These are phyloP conservation scores for Salicornia ramosissima DNA, from an alignment of 148 eudicot species.

Conservation along the genomic window DNA sequence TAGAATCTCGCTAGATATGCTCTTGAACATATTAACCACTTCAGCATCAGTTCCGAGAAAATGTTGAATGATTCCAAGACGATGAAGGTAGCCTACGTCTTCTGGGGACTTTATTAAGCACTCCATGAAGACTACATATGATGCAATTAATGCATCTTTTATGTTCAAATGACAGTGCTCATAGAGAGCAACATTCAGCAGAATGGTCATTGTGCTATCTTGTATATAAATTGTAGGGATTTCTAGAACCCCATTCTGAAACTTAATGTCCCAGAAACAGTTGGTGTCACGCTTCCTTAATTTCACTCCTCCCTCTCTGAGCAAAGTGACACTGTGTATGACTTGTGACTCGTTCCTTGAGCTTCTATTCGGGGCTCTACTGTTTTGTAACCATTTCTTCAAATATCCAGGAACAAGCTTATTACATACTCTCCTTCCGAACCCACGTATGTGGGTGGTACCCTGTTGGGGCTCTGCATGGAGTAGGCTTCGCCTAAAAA, in stretches of 20 bases:
- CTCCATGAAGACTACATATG: constrained; percentile 24
- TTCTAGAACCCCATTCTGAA: constrained; percentile 47
- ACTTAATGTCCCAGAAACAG: constrained; percentile 57
- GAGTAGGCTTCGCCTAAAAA: constrained; percentile 23
- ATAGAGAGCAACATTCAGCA: constrained; percentile 51
- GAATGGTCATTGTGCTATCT: constrained; percentile 29
- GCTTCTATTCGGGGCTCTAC: constrained; percentile 17
- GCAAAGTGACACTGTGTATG: constrained; percentile 56
- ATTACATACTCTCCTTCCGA: background rate
- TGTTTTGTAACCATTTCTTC: constrained; percentile 39
- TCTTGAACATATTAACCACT: constrained; percentile 58
- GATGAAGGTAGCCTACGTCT: constrained; percentile 36
- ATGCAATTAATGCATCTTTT: constrained; percentile 18
- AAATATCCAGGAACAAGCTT: constrained; percentile 1
- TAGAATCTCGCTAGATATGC: constrained; percentile 53
- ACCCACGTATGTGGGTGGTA: constrained; percentile 3
- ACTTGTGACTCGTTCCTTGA: constrained; percentile 41
- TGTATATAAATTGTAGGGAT: constrained; percentile 29
- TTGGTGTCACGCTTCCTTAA: constrained; percentile 47
- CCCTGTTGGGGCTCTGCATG: background rate
- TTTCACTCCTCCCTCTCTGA: constrained; percentile 53
- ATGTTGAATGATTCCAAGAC: constrained; percentile 56
- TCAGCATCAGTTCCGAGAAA: constrained; percentile 56
- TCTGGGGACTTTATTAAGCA: constrained; percentile 21
- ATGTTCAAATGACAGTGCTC: constrained; percentile 40